A percentile compares a stretch with the other conserved stretches of the same genome.
Conservation (phyloP, 2,329 filamentous ascomycete species). For the Pseudogymnoascus sp. region DNA sequence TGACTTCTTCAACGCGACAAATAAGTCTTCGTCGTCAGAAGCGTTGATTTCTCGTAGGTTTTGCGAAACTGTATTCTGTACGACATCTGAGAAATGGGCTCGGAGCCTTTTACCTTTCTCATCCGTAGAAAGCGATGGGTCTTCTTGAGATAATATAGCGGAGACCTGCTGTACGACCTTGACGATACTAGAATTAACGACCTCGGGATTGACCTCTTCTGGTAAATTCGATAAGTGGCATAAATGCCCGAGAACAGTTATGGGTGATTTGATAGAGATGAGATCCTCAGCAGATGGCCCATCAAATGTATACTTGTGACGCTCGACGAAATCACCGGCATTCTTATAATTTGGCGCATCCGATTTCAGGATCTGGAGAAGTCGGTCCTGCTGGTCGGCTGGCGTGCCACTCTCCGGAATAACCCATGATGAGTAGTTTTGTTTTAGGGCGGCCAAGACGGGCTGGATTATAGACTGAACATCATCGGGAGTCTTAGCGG, state of each 20-base stretch:
- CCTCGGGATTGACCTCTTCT: neutral
- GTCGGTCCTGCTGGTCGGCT: neutral
- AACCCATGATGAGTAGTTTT: neutral
- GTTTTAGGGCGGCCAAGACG: neutral
- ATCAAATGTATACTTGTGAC: constrained; percentile 53
- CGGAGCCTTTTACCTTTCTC: constrained; percentile 12
- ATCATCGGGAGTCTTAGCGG: neutral
- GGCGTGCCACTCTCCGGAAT: neutral
- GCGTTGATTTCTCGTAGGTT: constrained; percentile 17
- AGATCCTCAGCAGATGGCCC: constrained; percentile 23
- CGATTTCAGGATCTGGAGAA: constrained; percentile 15
- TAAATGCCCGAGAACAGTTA: constrained; percentile 11
- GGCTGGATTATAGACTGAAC: neutral
- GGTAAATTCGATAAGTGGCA: constrained; percentile 10
- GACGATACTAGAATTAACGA: neutral
- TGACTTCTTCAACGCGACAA: constrained; percentile 19
- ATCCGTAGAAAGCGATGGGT: constrained; percentile 19
- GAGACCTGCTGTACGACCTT: constrained; percentile 15
- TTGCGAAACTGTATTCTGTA: constrained; percentile 11
- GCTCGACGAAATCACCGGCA: constrained; percentile 46
- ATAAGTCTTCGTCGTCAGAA: neutral
- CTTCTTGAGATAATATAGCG: neutral
- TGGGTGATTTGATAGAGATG: constrained; percentile 12
- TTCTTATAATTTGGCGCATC: constrained; percentile 53
- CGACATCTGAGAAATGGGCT: constrained; percentile 14